These are phyloP conservation scores for Fusarium camptoceras DNA, from an alignment of 2,329 filamentous ascomycete species.

Conservation along the genomic window DNA sequence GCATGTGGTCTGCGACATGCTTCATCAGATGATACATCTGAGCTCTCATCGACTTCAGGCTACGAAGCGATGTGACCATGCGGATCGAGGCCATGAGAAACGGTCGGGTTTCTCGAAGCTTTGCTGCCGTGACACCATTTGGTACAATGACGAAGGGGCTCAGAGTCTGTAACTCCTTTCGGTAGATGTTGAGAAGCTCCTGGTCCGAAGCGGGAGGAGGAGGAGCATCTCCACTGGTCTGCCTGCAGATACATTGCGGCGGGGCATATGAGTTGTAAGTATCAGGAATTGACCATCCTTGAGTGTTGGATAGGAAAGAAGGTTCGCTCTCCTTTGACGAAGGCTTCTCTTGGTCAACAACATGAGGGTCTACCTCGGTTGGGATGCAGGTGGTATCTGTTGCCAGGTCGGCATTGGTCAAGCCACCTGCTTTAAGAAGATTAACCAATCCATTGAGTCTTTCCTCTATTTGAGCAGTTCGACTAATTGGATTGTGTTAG, in stretches of 20 bases:
- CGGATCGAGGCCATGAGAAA: slow-evolving; percentile 63
- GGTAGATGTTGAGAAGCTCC: slow-evolving; percentile 58
- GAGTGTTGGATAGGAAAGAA: slow-evolving; percentile 24
- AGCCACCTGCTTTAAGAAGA: slow-evolving; percentile 58
- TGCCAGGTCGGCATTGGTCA: slow-evolving; percentile 42
- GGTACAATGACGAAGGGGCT: slow-evolving; percentile 63
- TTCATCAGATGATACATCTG: slow-evolving; percentile 62
- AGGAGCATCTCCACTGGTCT: slow-evolving; percentile 54
- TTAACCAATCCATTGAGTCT: slow-evolving; percentile 62
- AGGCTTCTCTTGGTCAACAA: slow-evolving; percentile 43
- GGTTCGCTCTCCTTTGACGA: slow-evolving; percentile 32
- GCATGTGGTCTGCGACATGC: slow-evolving; percentile 61
- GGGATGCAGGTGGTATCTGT: slow-evolving; percentile 47
- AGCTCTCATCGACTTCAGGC: slow-evolving; percentile 60
- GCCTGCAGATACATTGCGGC: slow-evolving; percentile 60
- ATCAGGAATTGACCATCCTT: slow-evolving; percentile 52
- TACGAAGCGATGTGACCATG: slow-evolving; percentile 62
- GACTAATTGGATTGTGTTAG: slow-evolving; percentile 48
- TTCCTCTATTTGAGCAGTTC: slow-evolving; percentile 63
- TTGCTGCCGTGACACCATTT: slow-evolving; percentile 49
- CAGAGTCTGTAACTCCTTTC: slow-evolving; percentile 55
- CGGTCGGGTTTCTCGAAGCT: slow-evolving; percentile 56
- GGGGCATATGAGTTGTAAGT: slow-evolving; percentile 61
- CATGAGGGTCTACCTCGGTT: slow-evolving; percentile 44
- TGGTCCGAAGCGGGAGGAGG: slow-evolving; percentile 60